Percentiles rank a stretch among this genome's conserved stretches.
Evolutionary conservation across 2,329 filamentous ascomycete genomes (phyloP).

Genomic region (Beauveria australis): DNA sequence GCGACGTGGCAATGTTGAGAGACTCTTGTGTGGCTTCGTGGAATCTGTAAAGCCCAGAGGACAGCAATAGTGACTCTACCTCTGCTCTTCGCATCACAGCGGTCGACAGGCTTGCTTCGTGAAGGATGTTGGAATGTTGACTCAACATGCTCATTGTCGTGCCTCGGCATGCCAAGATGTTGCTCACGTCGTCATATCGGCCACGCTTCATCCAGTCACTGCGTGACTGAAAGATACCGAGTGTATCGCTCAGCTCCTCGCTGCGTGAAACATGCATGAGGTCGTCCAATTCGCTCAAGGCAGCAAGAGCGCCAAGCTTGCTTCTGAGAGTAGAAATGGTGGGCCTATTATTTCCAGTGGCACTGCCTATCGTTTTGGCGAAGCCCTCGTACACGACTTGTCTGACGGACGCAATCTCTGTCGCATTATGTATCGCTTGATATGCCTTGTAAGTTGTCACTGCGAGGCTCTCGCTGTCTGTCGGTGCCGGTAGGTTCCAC

Average conservation of each 20-base stretch:
- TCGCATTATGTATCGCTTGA: constrained; percentile 65
- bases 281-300: constrained; percentile 75
- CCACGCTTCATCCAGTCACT: constrained; percentile 76
- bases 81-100: constrained; percentile 63
- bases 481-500: constrained; percentile 80
- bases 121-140: constrained; percentile 56
- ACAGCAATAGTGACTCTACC: constrained; percentile 65
- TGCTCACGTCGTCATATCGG: constrained; percentile 69
- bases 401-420: constrained; percentile 44
- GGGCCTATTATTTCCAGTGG: constrained; percentile 38
- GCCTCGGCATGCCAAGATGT: constrained; percentile 74
- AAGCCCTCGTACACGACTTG: constrained; percentile 56
- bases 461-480: constrained; percentile 51
- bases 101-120: constrained; percentile 50
- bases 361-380: constrained; percentile 47
- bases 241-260: constrained; percentile 51
- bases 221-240: constrained; percentile 56
- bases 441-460: constrained; percentile 73
- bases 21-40: constrained; percentile 82
- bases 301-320: constrained; percentile 56
- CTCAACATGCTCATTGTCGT: constrained; percentile 75
- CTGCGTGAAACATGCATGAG: constrained; percentile 53
- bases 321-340: constrained; percentile 45
- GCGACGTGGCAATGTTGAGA: constrained; percentile 71
- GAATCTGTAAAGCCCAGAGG: constrained; percentile 66